A percentile compares a stretch with the other conserved stretches of the same genome.
These are phyloP conservation scores for Paraleonurus japonicus DNA, from an alignment of 257 asterid genomes.

Conservation along the genomic window DNA sequence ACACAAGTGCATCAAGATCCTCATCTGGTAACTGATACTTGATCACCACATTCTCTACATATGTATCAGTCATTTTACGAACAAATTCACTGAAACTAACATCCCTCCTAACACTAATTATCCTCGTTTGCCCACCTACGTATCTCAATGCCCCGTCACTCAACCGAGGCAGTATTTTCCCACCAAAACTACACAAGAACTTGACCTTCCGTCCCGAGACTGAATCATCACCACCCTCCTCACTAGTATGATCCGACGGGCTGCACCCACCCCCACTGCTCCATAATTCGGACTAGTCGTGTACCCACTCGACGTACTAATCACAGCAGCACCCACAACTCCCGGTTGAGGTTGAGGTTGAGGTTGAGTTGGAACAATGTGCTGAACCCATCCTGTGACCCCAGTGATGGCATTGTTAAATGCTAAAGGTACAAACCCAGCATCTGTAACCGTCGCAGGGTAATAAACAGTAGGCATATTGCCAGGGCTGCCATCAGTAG, in stretches of 20 bases:
- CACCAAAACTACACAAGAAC: conserved; percentile 94
- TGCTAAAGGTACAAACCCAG: conserved; percentile 54
- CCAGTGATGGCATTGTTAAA: conserved; percentile 50
- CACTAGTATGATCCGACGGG: conserved; percentile 65
- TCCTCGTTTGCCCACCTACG: conserved; percentile 97
- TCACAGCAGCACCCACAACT: conserved; percentile 30
- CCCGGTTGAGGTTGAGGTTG: conserved; percentile 39
- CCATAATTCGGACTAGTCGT: conserved; percentile 34
- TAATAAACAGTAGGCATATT: conserved; percentile 58
- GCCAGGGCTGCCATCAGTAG: conserved; percentile 51
- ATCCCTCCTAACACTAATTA: conserved; percentile 69
- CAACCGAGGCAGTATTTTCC: conserved; percentile 87
- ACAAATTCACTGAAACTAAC: conserved; percentile 56
- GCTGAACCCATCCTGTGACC: conserved; percentile 66
- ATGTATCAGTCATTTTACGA: conserved; percentile 61
- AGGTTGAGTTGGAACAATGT: conserved; percentile 46
- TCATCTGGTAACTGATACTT: conserved; percentile 98
- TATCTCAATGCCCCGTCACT: conserved; percentile 88
- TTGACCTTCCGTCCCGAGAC: conserved; percentile 71
- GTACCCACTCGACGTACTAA: conserved; percentile 43
- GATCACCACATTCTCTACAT: conserved; percentile 57
- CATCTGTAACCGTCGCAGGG: conserved; percentile 48
- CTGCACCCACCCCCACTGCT: conserved; percentile 25
- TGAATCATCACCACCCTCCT: conserved; percentile 71
- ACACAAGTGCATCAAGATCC: conserved; percentile 92